Percentiles rank a stretch among this genome's conserved stretches.
phyloP scores from a whole-genome alignment of 2,329 filamentous ascomycete species.

The Bipolaris victoriae region DNA sequence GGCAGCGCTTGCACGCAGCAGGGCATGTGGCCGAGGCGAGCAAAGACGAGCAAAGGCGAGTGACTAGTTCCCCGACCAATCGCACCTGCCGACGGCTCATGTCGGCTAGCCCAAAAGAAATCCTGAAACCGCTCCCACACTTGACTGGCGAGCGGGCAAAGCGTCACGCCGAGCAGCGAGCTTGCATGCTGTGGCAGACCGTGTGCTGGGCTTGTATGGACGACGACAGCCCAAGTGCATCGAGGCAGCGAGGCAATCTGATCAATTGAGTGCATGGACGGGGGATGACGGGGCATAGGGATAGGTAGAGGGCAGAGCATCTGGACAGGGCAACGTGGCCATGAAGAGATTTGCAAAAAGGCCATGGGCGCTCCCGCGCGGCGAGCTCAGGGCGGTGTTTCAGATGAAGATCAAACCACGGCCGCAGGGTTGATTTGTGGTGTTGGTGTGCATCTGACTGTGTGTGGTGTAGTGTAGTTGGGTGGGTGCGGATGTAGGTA shows the following conservation, averaged over 20 bases:
- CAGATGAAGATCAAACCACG: slow-evolving; percentile 48
- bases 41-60: background rate
- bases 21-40: slow-evolving; percentile 25
- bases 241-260: slow-evolving; percentile 3
- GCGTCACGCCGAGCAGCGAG: slow-evolving; percentile 40
- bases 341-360: slow-evolving; percentile 18
- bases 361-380: slow-evolving; percentile 27
- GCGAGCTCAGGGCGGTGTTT: slow-evolving; percentile 37
- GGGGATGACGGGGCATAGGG: slow-evolving; percentile 12
- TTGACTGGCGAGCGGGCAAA: slow-evolving; percentile 35
- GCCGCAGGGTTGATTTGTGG: slow-evolving; percentile 36
- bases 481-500: background rate
- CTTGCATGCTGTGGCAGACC: slow-evolving; percentile 10
- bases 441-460: slow-evolving; percentile 44
- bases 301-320: background rate
- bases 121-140: slow-evolving; percentile 44
- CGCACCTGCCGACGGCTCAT: slow-evolving; percentile 31
- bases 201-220: slow-evolving; percentile 18
- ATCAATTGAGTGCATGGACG: background rate
- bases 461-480: too few relatives aligned
- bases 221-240: background rate
- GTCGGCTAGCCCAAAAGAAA: slow-evolving; percentile 40
- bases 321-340: background rate
- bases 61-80: slow-evolving; percentile 39
- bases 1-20: slow-evolving; percentile 41